A percentile compares a stretch with the other conserved stretches of the same genome.
phyloP scores from a whole-genome alignment of 345 rosid species.

The Carallia pectinifolia region DNA sequence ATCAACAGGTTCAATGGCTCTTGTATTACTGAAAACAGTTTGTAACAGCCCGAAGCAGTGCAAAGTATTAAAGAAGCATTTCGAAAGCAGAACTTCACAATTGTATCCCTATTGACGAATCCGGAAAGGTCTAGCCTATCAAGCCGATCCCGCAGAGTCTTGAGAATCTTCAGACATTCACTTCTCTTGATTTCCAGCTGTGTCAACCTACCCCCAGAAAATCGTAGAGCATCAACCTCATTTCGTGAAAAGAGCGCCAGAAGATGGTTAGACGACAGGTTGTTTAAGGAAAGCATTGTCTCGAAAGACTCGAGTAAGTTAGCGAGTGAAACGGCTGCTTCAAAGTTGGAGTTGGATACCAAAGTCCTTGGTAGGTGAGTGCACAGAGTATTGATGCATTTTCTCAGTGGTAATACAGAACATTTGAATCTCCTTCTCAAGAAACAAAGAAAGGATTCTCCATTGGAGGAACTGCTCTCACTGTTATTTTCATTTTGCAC shows the following conservation, averaged over 20 bases:
- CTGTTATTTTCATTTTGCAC: slow-evolving; percentile 22
- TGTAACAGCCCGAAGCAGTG: slow-evolving; percentile 40
- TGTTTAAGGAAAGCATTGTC: slow-evolving; percentile 11
- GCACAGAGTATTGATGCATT: slow-evolving; percentile 24
- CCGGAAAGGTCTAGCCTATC: slow-evolving; percentile 26
- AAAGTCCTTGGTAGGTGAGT: slow-evolving; percentile 30
- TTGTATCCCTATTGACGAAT: background rate
- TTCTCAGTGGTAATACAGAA: slow-evolving; percentile 11
- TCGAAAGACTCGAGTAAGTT: slow-evolving; percentile 25
- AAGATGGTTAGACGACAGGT: slow-evolving; percentile 23
- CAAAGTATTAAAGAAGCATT: slow-evolving; percentile 37
- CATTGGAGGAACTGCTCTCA: background rate
- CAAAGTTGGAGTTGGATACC: slow-evolving; percentile 20
- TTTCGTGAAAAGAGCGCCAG: background rate
- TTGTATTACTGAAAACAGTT: slow-evolving; percentile 24
- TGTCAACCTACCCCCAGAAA: background rate
- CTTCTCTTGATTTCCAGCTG: slow-evolving; percentile 10
- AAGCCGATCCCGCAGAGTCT: slow-evolving; percentile 13
- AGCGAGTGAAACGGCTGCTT: slow-evolving; percentile 14
- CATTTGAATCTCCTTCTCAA: slow-evolving; percentile 17
- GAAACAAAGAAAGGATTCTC: slow-evolving; percentile 29
- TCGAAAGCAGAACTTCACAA: slow-evolving; percentile 35
- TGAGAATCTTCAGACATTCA: slow-evolving; percentile 31
- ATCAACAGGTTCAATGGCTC: slow-evolving; percentile 41
- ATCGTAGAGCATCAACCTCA: background rate